Conservation (phyloP, 2,329 filamentous ascomycete genomes). For the Paecilomyces variotii region DNA sequence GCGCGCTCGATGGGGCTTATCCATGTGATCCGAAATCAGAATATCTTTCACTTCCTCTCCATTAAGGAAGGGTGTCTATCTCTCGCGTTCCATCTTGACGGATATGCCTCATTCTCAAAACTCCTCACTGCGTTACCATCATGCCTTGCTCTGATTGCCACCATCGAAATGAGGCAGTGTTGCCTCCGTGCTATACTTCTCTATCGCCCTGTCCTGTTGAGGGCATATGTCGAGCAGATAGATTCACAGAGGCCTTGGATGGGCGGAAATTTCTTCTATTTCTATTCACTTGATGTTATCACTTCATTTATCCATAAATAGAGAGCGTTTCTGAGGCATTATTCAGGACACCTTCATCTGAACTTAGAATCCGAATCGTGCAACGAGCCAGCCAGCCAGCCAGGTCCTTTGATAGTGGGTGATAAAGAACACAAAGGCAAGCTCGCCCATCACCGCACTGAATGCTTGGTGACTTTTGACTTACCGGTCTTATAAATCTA, state of each 20-base stretch:
- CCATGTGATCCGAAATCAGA: background rate
- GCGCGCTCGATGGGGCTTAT: background rate
- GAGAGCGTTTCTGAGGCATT: background rate
- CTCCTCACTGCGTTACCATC: background rate
- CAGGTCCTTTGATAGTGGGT: background rate
- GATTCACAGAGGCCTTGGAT: background rate
- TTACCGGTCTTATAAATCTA: background rate
- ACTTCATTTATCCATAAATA: background rate
- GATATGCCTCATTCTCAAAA: background rate
- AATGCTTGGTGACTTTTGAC: background rate
- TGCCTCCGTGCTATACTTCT: background rate
- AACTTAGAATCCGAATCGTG: background rate
- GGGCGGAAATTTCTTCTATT: background rate
- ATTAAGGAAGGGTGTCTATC: background rate
- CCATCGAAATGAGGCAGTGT: background rate
- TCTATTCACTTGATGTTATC: background rate
- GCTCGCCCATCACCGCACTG: background rate
- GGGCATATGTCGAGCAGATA: background rate
- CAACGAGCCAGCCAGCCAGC: background rate
- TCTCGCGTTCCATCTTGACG: background rate
- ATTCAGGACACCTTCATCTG: background rate
- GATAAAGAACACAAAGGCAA: background rate
- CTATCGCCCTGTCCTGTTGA: background rate
- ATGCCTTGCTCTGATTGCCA: background rate
- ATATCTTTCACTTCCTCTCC: background rate